Base-by-base conservation (phyloP, 1,284 basidiomycete genomes). In the Apiotrichum veenhuisii region DNA sequence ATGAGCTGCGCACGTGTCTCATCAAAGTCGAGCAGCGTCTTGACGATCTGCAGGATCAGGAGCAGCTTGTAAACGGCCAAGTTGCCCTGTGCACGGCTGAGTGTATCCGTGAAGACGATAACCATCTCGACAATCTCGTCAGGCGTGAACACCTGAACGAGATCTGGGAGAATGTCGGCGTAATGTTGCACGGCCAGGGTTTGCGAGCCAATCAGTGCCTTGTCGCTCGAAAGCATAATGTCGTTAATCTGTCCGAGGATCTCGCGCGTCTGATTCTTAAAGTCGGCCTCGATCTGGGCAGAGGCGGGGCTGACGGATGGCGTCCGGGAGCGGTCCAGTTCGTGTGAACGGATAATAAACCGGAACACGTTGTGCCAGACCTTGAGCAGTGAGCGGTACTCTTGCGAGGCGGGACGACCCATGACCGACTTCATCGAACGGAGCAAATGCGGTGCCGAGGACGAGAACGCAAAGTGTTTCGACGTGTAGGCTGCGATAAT, bases 301-400 rank as follows among this genome's bases (percentile, higher is more conserved):
- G 88, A 85, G 0, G 90, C 91, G 1, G 87, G 85, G 8, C 88
- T 88, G 75, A 89, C 85, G 0, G 86, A 85, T 27, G 86, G 74
- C 54, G 91, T 89, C 63, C 87, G 88, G 7, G 82, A 80, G 67
- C 91, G 88, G 74, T 96, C 92, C 37, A 97, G 76, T 70, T 95
- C 91, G 40, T 93, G 81, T 7, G 91, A 87, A 23, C 89, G 84
- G 10, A 90, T 85, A 65, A 97, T 89, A 75, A 98, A 91, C 71
- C 90, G 89, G 84, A 97, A 91, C 64, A 98, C 85, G 70, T 95
- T 92, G 67, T 93, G 88, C 76, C 93, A 96, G 22, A 98, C 94
- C 74, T 97, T 97, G 65, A 98, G 82, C 15, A 92, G 88, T 1
- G 91, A 85, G 38, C 94, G 86, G 52, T 97, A 82, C 33, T 93